A percentile compares a stretch with the other conserved stretches of the same genome.
These are phyloP conservation scores for Microsporum audouinii DNA, from an alignment of 2,329 filamentous ascomycete genomes.

Conservation along the genomic window DNA sequence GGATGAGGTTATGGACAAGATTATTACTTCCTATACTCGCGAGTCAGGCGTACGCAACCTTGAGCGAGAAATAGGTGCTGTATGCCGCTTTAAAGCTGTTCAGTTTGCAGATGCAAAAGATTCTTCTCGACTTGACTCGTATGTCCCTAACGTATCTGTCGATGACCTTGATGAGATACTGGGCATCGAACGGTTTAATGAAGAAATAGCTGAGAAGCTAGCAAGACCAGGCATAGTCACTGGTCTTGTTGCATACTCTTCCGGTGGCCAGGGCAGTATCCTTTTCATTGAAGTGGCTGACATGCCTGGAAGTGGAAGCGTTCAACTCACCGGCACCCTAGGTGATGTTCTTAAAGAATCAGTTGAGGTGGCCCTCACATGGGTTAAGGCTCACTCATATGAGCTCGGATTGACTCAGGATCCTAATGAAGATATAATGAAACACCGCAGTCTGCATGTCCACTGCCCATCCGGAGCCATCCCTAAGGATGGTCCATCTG, in stretches of 20 bases:
- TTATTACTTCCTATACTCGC: slow-evolving; percentile 92
- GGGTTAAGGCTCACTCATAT: slow-evolving; percentile 94
- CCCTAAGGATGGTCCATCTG: slow-evolving; percentile 76
- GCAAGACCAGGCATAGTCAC: slow-evolving; percentile 84
- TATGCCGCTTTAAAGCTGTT: slow-evolving; percentile 90
- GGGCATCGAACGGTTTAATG: slow-evolving; percentile 85
- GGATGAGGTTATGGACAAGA: slow-evolving; percentile 80
- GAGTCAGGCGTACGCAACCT: slow-evolving; percentile 93
- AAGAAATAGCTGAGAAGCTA: slow-evolving; percentile 83
- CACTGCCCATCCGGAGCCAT: slow-evolving; percentile 93
- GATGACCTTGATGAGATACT: slow-evolving; percentile 82
- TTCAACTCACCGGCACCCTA: slow-evolving; percentile 91
- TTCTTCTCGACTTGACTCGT: slow-evolving; percentile 52
- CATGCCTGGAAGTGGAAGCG: slow-evolving; percentile 84
- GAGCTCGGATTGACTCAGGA: slow-evolving; percentile 74
- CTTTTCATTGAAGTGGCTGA: slow-evolving; percentile 97
- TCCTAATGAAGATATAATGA: slow-evolving; percentile 86
- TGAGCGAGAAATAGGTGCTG: slow-evolving; percentile 86
- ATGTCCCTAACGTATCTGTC: slow-evolving; percentile 61
- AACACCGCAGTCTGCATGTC: slow-evolving; percentile 83
- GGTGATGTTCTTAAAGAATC: slow-evolving; percentile 95
- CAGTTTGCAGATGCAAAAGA: slow-evolving; percentile 88
- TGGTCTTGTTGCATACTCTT: slow-evolving; percentile 86
- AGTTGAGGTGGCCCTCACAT: slow-evolving; percentile 88
- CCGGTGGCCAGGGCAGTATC: slow-evolving; percentile 86